phyloP scores from a whole-genome alignment of 73 alveolate genomes.

The Paramecium pentaurelia region DNA sequence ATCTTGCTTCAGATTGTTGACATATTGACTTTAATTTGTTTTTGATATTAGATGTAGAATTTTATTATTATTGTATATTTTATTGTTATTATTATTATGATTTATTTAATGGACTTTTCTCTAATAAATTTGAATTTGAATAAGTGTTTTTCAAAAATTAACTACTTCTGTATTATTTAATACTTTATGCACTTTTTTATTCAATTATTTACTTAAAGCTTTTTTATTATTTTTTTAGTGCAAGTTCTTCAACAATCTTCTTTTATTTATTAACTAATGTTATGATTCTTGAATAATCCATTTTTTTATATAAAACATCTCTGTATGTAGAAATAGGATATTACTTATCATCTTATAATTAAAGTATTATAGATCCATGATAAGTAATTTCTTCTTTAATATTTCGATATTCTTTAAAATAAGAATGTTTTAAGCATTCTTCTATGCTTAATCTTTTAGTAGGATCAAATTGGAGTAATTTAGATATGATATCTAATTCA shows the following conservation, averaged over 20 bases:
- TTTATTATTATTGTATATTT: not conserved
- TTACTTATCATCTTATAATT: constrained; percentile 42
- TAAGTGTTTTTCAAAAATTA: not conserved
- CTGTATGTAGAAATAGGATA: constrained; percentile 2
- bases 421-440: constrained; percentile 35
- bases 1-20: not conserved
- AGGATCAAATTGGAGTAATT: constrained; percentile 75
- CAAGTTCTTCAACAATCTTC: not conserved
- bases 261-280: not conserved
- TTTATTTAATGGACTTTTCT: not conserved
- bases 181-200: not conserved
- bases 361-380: not conserved
- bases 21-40: not conserved
- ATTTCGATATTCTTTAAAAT: constrained; percentile 46
- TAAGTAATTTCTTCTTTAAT: constrained; percentile 9
- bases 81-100: not conserved
- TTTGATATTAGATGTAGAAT: not conserved
- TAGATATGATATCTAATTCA: constrained; percentile 14
- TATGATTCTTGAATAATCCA: constrained; percentile 30
- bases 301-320: constrained; percentile 33
- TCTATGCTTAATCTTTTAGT: constrained; percentile 76
- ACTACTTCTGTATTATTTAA: not conserved
- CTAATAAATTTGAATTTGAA: not conserved
- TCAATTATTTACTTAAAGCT: not conserved
- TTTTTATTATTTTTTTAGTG: not conserved